Evolutionary conservation across 2,329 filamentous ascomycete species (phyloP).

Genomic region (Triangularia setosa): DNA sequence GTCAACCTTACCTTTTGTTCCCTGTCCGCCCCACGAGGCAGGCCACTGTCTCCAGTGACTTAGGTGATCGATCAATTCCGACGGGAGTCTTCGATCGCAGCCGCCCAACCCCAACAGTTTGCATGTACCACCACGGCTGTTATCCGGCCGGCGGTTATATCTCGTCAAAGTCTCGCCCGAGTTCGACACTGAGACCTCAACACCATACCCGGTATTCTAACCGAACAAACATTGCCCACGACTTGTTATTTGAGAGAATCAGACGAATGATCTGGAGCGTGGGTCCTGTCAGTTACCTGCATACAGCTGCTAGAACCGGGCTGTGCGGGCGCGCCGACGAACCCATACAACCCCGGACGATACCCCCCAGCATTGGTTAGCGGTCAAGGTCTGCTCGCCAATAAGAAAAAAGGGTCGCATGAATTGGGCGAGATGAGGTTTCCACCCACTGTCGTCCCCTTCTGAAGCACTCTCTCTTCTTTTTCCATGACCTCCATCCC

Average conservation of each 20-base stretch:
- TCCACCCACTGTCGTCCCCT: conserved; percentile 23
- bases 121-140: neutral
- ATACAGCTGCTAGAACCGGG: conserved; percentile 1
- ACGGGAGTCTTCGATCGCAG: neutral
- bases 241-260: neutral
- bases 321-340: neutral
- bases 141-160: neutral
- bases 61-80: neutral
- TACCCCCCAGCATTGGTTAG: conserved; percentile 10
- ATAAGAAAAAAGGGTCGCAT: conserved; percentile 26
- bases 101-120: neutral
- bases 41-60: neutral
- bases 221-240: neutral
- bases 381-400: conserved; percentile 23
- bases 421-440: conserved; percentile 30
- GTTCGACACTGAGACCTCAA: neutral
- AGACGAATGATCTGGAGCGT: neutral
- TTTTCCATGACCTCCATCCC: conserved; percentile 44
- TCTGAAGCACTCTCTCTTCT: conserved; percentile 25
- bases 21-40: neutral
- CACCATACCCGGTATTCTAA: neutral
- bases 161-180: neutral
- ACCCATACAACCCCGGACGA: conserved; percentile 4
- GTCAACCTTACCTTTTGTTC: neutral
- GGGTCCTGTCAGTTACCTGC: neutral